Evolutionary conservation across 805 yeast species (phyloP).

Genomic region (Spathaspora arborariae): DNA sequence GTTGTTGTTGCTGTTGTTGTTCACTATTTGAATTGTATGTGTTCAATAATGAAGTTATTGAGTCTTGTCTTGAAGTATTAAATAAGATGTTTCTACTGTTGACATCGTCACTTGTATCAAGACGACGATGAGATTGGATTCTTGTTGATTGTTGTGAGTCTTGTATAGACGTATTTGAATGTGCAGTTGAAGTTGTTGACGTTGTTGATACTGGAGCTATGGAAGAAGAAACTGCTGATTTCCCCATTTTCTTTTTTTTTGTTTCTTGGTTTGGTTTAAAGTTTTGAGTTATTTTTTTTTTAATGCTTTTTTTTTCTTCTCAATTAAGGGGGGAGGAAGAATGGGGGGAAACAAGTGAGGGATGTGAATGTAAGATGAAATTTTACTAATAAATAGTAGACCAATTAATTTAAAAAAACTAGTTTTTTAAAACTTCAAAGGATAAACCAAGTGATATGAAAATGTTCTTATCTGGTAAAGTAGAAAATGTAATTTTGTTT

Average conservation of each 20-base stretch:
- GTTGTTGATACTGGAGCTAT: conserved; percentile 3
- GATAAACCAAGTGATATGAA: too few relatives aligned
- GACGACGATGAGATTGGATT: not conserved
- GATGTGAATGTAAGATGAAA: too few relatives aligned
- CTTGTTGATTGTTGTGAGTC: not conserved
- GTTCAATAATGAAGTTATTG: conserved; percentile 7
- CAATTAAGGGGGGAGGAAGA: not conserved
- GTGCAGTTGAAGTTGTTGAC: not conserved
- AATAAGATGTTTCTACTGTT: conserved; percentile 16
- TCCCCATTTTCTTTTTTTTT: conserved; percentile 7
- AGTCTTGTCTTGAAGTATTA: conserved; percentile 15
- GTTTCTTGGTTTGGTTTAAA: not conserved
- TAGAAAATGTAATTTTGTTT: too few relatives aligned
- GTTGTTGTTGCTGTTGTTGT: too few relatives aligned
- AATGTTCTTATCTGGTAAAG: too few relatives aligned
- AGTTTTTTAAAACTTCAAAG: too few relatives aligned
- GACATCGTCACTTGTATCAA: not conserved
- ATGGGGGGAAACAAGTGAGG: too few relatives aligned
- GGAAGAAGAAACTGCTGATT: conserved; percentile 9
- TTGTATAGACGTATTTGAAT: not conserved
- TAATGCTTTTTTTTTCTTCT: too few relatives aligned
- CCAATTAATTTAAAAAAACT: too few relatives aligned
- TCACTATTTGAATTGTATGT: conserved; percentile 2
- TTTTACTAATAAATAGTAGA: too few relatives aligned
- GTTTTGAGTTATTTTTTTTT: not conserved